Evolutionary conservation across 2,329 filamentous ascomycete species (phyloP), one percentile per base, ranked within the genome.

Genomic region (Botryosphaeria dothidea): DNA sequence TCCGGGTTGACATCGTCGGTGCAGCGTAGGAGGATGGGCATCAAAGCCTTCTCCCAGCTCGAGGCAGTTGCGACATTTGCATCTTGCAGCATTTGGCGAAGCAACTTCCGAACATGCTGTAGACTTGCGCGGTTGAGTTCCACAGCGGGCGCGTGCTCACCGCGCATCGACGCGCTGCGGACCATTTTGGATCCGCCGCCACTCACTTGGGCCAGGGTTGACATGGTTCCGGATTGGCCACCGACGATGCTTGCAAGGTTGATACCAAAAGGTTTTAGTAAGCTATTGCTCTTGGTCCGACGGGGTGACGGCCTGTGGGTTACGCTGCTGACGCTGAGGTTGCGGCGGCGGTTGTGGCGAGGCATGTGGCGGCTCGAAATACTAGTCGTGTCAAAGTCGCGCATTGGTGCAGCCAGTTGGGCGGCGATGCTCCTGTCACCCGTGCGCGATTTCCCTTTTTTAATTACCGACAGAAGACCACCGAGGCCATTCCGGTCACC

Each of bases 1-100:
- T 98, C 92, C 1, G 95, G 95, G 68, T 96, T 91, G 3, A 99
- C 93, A 73, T 98, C 95, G 69, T 97, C 93, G 0, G 94, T 96
- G 68, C 93, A 95, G 70, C 91, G 91, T 23, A 97, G 83, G 21
- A 99, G 84, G 61, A 99, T 96, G 0, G 95, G 95, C 58, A 97
- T 85, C 13, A 99, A 82, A 0, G 94, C 92, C 69, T 89, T 93
- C 74, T 97, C 92, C 95, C 95, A 99, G 29, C 90, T 90, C 2
- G 86, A 81, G 0, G 88, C 83, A 70, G 92, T 90, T 13, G 90
- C 85, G 25, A 99, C 87, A 3, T 85, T 83, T 2, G 88, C 86
- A 74, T 97, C 94, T 66, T 89, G 84, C 1, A 99, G 79, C 38
- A 98, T 84, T 75, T 99, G 95, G 45, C 87, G 88, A 17, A 99